These are phyloP conservation scores for Colletotrichum caudatum DNA, from an alignment of 2,329 filamentous ascomycete species.

Conservation along the genomic window DNA sequence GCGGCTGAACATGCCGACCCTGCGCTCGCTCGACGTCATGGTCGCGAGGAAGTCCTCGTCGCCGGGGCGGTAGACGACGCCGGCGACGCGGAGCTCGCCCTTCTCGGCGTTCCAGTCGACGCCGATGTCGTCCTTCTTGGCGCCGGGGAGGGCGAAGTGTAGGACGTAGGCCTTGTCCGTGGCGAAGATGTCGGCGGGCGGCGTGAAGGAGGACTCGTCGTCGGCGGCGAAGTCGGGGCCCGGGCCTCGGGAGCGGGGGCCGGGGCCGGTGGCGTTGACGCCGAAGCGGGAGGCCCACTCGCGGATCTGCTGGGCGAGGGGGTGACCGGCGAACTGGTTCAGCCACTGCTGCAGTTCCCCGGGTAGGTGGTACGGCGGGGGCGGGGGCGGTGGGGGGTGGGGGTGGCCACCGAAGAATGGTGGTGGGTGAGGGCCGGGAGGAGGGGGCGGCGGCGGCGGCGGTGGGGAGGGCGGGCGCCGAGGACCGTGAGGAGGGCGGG, in stretches of 20 bases:
- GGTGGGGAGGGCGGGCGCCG: background rate
- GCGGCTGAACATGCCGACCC: conserved; percentile 80
- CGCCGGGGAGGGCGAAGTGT: conserved; percentile 82
- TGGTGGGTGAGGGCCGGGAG: conserved; percentile 45
- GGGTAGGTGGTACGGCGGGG: conserved; percentile 44
- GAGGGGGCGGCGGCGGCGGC: conserved; percentile 22
- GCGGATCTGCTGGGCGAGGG: conserved; percentile 56
- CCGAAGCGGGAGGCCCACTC: conserved; percentile 49
- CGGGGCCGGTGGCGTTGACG: conserved; percentile 16
- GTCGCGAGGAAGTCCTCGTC: conserved; percentile 76
- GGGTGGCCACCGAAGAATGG: conserved; percentile 43
- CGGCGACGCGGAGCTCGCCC: conserved; percentile 73
- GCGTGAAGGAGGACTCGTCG: conserved; percentile 63
- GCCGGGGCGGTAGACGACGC: conserved; percentile 78
- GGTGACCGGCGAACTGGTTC: conserved; percentile 56
- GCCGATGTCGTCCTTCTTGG: conserved; percentile 81
- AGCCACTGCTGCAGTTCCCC: conserved; percentile 48
- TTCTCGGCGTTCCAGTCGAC: conserved; percentile 81
- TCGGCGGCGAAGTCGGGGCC: conserved; percentile 36
- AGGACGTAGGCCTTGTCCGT: conserved; percentile 74
- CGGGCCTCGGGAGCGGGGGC: conserved; percentile 24
- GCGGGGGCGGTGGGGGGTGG: conserved; percentile 41
- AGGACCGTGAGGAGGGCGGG: conserved; percentile 17
- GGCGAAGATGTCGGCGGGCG: conserved; percentile 82
- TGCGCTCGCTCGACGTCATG: conserved; percentile 73